Evolutionary conservation across 2,329 filamentous ascomycete species (phyloP).

Genomic region (Tympanopsis confertula): DNA sequence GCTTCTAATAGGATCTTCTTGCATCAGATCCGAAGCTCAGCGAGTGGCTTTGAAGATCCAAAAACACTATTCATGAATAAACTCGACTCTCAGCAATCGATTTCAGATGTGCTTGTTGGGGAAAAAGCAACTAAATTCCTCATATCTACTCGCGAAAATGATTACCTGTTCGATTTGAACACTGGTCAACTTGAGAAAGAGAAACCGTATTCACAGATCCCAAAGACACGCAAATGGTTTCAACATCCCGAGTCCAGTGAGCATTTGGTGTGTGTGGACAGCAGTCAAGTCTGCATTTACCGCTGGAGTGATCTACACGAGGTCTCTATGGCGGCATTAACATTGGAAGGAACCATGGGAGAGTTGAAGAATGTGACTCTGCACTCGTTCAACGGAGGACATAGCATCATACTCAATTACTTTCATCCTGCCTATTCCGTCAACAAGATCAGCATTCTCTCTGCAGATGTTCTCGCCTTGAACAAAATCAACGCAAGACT

Average conservation of each 20-base stretch:
- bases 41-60: slow-evolving; percentile 5
- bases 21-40: slow-evolving; percentile 6
- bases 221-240: slow-evolving; percentile 10
- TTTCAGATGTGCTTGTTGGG: slow-evolving; percentile 13
- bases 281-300: slow-evolving; percentile 10
- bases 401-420: slow-evolving; percentile 9
- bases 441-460: slow-evolving; percentile 4
- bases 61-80: slow-evolving; percentile 8
- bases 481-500: too few relatives aligned
- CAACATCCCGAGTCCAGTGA: slow-evolving; percentile 10
- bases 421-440: slow-evolving; percentile 8
- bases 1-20: slow-evolving; percentile 11
- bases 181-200: slow-evolving; percentile 10
- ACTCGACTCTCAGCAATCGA: slow-evolving; percentile 10
- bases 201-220: slow-evolving; percentile 9
- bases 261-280: slow-evolving; percentile 16
- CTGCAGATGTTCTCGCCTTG: too few relatives aligned
- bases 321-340: slow-evolving; percentile 7
- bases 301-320: slow-evolving; percentile 15
- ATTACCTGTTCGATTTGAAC: slow-evolving; percentile 15
- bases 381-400: slow-evolving; percentile 5
- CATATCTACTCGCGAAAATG: slow-evolving; percentile 16
- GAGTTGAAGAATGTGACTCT: slow-evolving; percentile 11
- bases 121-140: slow-evolving; percentile 14
- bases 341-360: slow-evolving; percentile 4